Conservation (phyloP, 2,329 filamentous ascomycete genomes). For the Aspergillus aculeatinus region DNA sequence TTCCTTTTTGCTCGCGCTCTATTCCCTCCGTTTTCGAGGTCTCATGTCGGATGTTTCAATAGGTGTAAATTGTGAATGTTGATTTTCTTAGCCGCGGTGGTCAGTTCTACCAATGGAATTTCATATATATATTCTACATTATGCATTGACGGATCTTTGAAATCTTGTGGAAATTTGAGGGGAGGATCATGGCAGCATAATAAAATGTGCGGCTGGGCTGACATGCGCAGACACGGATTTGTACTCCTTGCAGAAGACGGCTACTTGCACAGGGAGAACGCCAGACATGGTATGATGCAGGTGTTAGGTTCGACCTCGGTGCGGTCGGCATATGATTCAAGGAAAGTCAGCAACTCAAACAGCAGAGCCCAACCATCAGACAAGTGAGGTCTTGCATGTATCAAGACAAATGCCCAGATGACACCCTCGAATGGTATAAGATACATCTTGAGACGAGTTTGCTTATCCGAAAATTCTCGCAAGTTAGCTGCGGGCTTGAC, state of each 20-base stretch:
- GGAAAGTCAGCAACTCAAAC: no score
- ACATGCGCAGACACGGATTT: no score
- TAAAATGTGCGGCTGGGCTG: no score
- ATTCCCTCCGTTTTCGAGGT: constrained; percentile 26
- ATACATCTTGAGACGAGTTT: neutral
- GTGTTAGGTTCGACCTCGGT: no score
- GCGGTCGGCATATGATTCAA: no score
- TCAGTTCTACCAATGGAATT: constrained; percentile 4
- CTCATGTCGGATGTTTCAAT: constrained; percentile 28
- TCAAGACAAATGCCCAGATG: no score
- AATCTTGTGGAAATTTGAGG: neutral
- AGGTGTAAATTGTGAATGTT: constrained; percentile 31
- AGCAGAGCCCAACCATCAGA: no score
- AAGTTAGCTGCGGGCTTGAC: neutral
- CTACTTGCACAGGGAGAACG: no score
- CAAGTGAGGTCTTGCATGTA: no score
- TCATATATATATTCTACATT: constrained; percentile 6
- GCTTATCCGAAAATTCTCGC: neutral
- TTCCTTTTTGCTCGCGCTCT: constrained; percentile 18
- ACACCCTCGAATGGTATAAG: neutral
- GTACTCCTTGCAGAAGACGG: no score
- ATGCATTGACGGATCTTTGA: neutral
- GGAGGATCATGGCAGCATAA: no score
- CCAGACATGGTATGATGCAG: no score
- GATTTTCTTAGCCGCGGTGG: constrained; percentile 15